Evolutionary conservation across 1,284 basidiomycete genomes (phyloP).

Genomic region (Naganishia albida): DNA sequence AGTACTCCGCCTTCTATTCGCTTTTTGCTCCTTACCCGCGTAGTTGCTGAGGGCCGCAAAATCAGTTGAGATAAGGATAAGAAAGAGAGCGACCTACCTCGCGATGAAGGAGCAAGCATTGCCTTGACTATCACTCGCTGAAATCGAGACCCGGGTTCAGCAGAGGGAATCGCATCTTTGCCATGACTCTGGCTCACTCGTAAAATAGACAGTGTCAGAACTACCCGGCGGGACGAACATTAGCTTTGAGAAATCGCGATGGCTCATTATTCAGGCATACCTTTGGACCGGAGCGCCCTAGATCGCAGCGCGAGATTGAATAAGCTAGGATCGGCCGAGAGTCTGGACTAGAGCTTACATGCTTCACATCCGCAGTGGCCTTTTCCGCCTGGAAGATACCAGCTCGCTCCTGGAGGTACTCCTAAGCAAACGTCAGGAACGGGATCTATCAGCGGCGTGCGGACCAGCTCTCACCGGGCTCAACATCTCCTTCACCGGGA

Average conservation of each 20-base stretch:
- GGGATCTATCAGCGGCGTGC: background rate
- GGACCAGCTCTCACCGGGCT: slow-evolving; percentile 63
- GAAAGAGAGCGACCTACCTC: slow-evolving; percentile 3
- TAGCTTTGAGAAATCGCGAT: slow-evolving; percentile 69
- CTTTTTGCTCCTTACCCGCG: slow-evolving; percentile 60
- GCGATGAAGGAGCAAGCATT: slow-evolving; percentile 90
- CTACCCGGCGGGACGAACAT: slow-evolving; percentile 54
- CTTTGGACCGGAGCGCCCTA: slow-evolving; percentile 64
- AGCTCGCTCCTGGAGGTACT: slow-evolving; percentile 79
- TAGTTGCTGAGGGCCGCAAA: slow-evolving; percentile 66
- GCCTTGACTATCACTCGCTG: slow-evolving; percentile 81
- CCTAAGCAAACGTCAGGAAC: slow-evolving; percentile 53
- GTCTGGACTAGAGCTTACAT: slow-evolving; percentile 56
- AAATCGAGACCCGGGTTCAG: background rate
- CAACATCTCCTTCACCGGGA: slow-evolving; percentile 75
- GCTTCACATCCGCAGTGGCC: slow-evolving; percentile 66
- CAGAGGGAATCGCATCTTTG: background rate
- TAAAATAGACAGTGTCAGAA: slow-evolving; percentile 92
- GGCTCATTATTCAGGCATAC: slow-evolving; percentile 64
- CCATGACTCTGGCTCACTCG: slow-evolving; percentile 57
- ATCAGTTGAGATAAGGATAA: background rate
- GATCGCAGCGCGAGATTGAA: background rate
- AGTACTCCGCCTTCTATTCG: background rate
- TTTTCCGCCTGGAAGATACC: slow-evolving; percentile 70
- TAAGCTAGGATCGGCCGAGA: background rate